phyloP scores from a whole-genome alignment of 495 filamentous ascomycete genomes.

The Penicillium fimorum region DNA sequence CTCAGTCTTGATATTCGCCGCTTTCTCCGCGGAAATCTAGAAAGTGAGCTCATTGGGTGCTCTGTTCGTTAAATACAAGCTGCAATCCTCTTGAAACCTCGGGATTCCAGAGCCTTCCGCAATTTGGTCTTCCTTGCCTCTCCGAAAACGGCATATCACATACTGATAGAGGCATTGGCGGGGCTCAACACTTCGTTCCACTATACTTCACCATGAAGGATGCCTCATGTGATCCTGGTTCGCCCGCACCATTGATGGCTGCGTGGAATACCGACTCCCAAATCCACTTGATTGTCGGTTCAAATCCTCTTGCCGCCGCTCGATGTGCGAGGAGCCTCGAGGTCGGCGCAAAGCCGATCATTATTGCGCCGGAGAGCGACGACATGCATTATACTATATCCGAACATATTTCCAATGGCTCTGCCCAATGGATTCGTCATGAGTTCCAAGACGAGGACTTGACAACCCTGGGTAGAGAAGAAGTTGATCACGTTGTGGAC shows the following conservation, averaged over 20 bases:
- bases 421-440: conserved; percentile 69
- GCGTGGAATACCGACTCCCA: conserved; percentile 73
- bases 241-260: conserved; percentile 61
- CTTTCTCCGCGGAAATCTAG: conserved; percentile 34
- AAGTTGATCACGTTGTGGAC: conserved; percentile 79
- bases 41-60: conserved; percentile 10
- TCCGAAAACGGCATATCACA: background rate
- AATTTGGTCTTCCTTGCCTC: background rate
- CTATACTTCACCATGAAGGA: conserved; percentile 35
- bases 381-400: conserved; percentile 69
- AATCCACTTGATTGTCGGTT: conserved; percentile 82
- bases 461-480: conserved; percentile 70
- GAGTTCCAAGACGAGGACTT: conserved; percentile 74
- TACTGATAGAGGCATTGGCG: conserved; percentile 13
- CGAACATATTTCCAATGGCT: conserved; percentile 68
- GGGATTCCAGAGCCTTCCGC: background rate
- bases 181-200: conserved; percentile 21
- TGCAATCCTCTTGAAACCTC: background rate
- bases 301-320: conserved; percentile 80
- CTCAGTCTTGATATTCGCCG: conserved; percentile 23
- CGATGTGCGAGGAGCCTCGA: conserved; percentile 77
- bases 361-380: conserved; percentile 69
- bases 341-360: conserved; percentile 79
- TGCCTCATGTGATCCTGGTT: conserved; percentile 23
- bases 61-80: conserved; percentile 1